Percentiles rank a stretch among this genome's conserved stretches.
phyloP scores from a whole-genome alignment of 1,284 basidiomycete genomes.

The Pterulicium gracile region DNA sequence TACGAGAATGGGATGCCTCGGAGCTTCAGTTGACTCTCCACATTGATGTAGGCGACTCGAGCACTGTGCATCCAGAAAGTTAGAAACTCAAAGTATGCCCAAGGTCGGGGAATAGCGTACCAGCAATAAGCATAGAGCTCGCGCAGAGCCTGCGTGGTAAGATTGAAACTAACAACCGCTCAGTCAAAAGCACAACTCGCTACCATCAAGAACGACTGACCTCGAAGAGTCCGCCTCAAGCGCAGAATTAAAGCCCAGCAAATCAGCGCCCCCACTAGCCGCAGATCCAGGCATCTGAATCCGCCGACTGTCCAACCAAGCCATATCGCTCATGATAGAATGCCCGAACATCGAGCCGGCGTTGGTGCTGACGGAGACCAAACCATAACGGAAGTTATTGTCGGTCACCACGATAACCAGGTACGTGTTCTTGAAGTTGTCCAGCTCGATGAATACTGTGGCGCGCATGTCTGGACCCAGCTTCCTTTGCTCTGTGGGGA shows the following conservation, averaged over 20 bases:
- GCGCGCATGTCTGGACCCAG: conserved; percentile 47
- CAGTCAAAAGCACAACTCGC: no score
- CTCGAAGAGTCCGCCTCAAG: no score
- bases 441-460: conserved; percentile 57
- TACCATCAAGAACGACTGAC: no score
- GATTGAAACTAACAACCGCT: conserved; percentile 63
- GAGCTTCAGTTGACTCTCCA: conserved; percentile 80
- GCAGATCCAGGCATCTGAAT: no score
- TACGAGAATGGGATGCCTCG: conserved; percentile 72
- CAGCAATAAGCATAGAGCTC: conserved; percentile 76
- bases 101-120: conserved; percentile 26
- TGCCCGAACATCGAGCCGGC: conserved; percentile 41
- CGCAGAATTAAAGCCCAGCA: no score
- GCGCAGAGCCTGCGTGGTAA: conserved; percentile 58
- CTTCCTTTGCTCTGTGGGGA: conserved; percentile 43
- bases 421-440: conserved; percentile 61
- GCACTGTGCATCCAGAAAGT: conserved; percentile 40
- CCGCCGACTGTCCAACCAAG: conserved; percentile 60
- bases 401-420: conserved; percentile 71
- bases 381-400: conserved; percentile 63
- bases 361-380: conserved; percentile 49
- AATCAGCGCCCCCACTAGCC: no score
- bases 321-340: conserved; percentile 63
- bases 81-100: background rate
- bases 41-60: conserved; percentile 80